These are phyloP conservation scores for Alternaria atra DNA, from an alignment of 2,329 filamentous ascomycete genomes.

Conservation along the genomic window DNA sequence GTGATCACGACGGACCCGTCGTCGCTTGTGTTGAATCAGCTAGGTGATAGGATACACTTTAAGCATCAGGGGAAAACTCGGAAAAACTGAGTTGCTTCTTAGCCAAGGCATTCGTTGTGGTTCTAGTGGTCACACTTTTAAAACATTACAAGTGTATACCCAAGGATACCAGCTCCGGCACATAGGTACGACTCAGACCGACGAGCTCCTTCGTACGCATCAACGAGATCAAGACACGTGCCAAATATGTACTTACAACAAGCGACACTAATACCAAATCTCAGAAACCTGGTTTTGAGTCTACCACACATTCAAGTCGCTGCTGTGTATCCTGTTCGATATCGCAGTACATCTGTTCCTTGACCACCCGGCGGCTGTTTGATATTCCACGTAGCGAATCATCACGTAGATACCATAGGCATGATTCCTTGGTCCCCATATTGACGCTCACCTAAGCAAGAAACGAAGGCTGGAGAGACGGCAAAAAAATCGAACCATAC, in stretches of 20 bases:
- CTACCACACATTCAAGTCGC: background rate
- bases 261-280: background rate
- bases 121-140: too few species aligned
- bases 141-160: too few species aligned
- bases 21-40: background rate
- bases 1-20: background rate
- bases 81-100: too few species aligned
- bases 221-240: background rate
- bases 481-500: background rate
- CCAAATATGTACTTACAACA: background rate
- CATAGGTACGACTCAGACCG: too few species aligned
- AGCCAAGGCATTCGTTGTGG: too few species aligned
- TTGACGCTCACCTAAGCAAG: too few species aligned
- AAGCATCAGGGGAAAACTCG: too few species aligned
- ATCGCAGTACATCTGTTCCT: background rate
- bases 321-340: background rate
- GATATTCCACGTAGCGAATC: background rate
- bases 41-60: background rate
- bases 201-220: background rate
- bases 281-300: background rate
- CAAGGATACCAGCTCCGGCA: too few species aligned
- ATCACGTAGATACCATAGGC: background rate
- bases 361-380: background rate
- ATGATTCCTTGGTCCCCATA: too few species aligned
- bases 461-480: too few species aligned